phyloP scores from a whole-genome alignment of 345 rosid genomes.

The Pseudoturritis turrita region DNA sequence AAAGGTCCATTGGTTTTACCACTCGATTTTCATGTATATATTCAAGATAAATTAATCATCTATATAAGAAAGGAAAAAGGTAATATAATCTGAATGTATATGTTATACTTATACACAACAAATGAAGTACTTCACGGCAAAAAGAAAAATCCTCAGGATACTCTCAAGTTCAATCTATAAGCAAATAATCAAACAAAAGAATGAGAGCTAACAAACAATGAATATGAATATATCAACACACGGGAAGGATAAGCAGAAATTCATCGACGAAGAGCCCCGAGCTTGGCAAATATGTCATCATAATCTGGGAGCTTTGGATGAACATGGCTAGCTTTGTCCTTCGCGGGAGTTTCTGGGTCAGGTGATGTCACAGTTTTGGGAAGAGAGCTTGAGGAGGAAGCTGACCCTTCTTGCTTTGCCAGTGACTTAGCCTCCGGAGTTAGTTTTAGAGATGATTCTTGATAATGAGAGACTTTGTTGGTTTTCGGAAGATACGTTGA shows the following conservation, averaged over 20 bases:
- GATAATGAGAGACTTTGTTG: slow-evolving; percentile 15
- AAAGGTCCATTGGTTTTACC: background rate
- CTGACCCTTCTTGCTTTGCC: slow-evolving; percentile 30
- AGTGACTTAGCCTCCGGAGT: slow-evolving; percentile 13
- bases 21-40: background rate
- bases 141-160: background rate
- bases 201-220: background rate
- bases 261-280: slow-evolving; percentile 47
- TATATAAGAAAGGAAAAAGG: background rate
- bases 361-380: slow-evolving; percentile 31
- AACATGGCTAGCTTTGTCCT: slow-evolving; percentile 55
- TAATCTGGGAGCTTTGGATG: slow-evolving; percentile 96
- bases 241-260: background rate
- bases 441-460: slow-evolving; percentile 20
- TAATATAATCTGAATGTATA: background rate
- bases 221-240: background rate
- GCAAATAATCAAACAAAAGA: slow-evolving; percentile 21
- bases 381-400: slow-evolving; percentile 18
- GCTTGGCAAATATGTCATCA: slow-evolving; percentile 52
- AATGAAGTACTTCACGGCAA: background rate
- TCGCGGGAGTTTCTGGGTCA: slow-evolving; percentile 26
- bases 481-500: slow-evolving; percentile 25
- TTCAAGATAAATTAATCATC: background rate
- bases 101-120: background rate
- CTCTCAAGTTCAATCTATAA: background rate